Evolutionary conservation across 441 rosid genomes (phyloP).

Genomic region (Arabidopsis hybrid): DNA sequence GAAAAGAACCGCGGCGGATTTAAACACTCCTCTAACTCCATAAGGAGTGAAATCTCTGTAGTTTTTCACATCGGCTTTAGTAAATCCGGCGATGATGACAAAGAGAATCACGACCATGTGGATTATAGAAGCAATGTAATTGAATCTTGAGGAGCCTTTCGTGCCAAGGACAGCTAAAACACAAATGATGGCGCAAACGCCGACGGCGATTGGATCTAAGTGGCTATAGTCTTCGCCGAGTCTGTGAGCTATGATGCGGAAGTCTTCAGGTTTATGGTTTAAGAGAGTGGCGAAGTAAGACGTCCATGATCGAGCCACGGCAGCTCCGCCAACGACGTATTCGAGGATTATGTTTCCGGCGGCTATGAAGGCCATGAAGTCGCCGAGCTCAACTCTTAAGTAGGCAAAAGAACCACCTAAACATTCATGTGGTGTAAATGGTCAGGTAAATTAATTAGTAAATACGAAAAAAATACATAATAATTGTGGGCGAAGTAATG

Average conservation of each 20-base stretch:
- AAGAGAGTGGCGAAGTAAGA: conserved; percentile 87
- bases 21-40: conserved; percentile 62
- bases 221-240: conserved; percentile 60
- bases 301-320: conserved; percentile 88
- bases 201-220: conserved; percentile 80
- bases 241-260: conserved; percentile 58
- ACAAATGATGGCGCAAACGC: conserved; percentile 52
- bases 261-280: conserved; percentile 65
- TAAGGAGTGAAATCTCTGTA: conserved; percentile 52
- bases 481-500: too few species aligned
- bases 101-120: conserved; percentile 65
- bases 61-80: conserved; percentile 61
- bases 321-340: conserved; percentile 74
- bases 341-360: conserved; percentile 85
- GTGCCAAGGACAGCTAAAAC: conserved; percentile 70
- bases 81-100: conserved; percentile 68
- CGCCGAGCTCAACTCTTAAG: conserved; percentile 84
- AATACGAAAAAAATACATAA: neutral
- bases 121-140: conserved; percentile 69
- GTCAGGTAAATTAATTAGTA: neutral
- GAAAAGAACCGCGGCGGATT: conserved; percentile 69
- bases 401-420: conserved; percentile 90
- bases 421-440: conserved; percentile 1
- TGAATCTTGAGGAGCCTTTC: conserved; percentile 77
- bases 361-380: conserved; percentile 80